Base-by-base conservation (phyloP, 495 filamentous ascomycete genomes). In the Neurospora sp. region DNA sequence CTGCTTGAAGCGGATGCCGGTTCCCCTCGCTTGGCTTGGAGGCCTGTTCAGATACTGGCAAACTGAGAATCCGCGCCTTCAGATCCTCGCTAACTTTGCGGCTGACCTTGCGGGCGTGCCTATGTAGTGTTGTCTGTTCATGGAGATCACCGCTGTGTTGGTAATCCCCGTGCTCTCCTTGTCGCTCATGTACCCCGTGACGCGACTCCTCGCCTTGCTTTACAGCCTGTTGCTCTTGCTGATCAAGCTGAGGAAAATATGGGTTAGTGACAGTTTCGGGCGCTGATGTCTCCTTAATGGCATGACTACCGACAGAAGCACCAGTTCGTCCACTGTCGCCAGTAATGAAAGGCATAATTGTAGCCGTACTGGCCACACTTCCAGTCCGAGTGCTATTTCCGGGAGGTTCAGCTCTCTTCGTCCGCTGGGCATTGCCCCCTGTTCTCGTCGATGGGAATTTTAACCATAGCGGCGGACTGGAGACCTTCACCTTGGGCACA, bases 391-490 rank as follows among this genome's bases (percentile, higher is more conserved):
- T 35, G 48, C 22, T 18, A 65, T 14, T 14, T 37, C 14, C 27
- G 27, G 53, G 27, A 65, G 53, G 53, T 65, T 16, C 7, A 27
- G 12, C 5, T 37, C 53, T 27, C 53, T 18, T 65, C 14, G 27
- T 18, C 53, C 12, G 53, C 14, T 65, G 12, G 14, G 27, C 6
- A 65, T 65, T 73, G 68, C 74, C 77, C 3, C 77, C 81, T 41
- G 78, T 74, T 70, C 73, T 76, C 48, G 72, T 80, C 5, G 76
- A 74, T 1, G 81, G 78, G 22, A 71, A 41, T 42, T 74, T 81
- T 10, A 83, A 37, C 81, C 81, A 83, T 41, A 73, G 31, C 22
- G 82, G 80, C 35, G 82, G 80, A 74, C 81, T 82, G 12, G 79
- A 75, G 1, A 80, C 73, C 37, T 74, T 74, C 12, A 75, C 48